Conservation (phyloP, 768 basidiomycete genomes). For the Mycena vitilis region DNA sequence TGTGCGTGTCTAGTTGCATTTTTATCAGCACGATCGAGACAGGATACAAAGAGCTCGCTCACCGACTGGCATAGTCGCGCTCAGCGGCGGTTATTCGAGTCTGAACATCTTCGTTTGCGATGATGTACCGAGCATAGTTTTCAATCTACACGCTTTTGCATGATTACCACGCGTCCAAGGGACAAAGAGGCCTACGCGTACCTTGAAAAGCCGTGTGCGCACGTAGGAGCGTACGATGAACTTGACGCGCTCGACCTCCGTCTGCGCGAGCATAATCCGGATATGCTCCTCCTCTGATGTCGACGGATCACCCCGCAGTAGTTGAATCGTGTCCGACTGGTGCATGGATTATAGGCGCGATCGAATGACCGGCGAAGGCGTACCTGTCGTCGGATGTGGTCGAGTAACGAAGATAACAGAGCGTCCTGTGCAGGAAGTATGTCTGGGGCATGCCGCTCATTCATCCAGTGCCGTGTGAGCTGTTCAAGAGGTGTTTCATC, state of each 20-base stretch:
- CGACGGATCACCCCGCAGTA: slow-evolving; percentile 81
- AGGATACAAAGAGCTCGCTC: slow-evolving; percentile 31
- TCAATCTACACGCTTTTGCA: slow-evolving; percentile 73
- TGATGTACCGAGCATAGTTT: slow-evolving; percentile 85
- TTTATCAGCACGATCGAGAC: slow-evolving; percentile 4
- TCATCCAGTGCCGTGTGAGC: slow-evolving; percentile 86
- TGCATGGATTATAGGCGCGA: slow-evolving; percentile 32
- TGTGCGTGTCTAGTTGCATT: slow-evolving; percentile 70
- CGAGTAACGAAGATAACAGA: slow-evolving; percentile 72
- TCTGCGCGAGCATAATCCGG: slow-evolving; percentile 92
- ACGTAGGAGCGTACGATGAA: slow-evolving; percentile 93
- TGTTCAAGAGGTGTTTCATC: slow-evolving; percentile 73
- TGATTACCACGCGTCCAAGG: slow-evolving; percentile 32
- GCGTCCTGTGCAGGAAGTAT: slow-evolving; percentile 80
- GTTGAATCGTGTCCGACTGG: slow-evolving; percentile 83
- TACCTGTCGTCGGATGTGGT: slow-evolving; percentile 88
- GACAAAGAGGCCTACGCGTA: slow-evolving; percentile 43
- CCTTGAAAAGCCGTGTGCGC: slow-evolving; percentile 88
- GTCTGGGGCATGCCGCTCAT: slow-evolving; percentile 86
- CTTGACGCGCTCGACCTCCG: slow-evolving; percentile 94
- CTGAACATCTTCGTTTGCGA: slow-evolving; percentile 76
- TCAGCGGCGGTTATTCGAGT: slow-evolving; percentile 86
- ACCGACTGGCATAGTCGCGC: slow-evolving; percentile 83
- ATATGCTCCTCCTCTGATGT: slow-evolving; percentile 95
- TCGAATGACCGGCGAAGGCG: slow-evolving; percentile 39